Percentiles rank a stretch among this genome's conserved stretches.
Conservation (phyloP, 2,329 filamentous ascomycete genomes). For the Trichoderma oligosporum region DNA sequence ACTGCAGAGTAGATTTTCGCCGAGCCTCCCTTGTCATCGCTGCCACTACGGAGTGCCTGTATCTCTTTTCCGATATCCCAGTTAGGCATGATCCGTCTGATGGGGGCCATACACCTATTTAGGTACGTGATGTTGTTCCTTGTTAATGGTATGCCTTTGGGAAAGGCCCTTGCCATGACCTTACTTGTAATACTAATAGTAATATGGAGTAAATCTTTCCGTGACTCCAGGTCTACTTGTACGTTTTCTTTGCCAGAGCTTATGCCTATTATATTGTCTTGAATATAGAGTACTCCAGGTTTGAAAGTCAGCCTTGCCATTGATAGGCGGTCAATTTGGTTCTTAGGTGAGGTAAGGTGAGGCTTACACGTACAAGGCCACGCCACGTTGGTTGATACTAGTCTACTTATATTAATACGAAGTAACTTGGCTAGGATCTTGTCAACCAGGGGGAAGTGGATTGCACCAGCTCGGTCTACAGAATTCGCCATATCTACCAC, state of each 20-base stretch:
- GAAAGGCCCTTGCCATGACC: too few species aligned
- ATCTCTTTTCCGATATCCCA: neutral
- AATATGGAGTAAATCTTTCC: too few species aligned
- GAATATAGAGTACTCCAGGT: too few species aligned
- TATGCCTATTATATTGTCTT: too few species aligned
- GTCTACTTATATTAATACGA: too few species aligned
- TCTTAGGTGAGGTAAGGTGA: slow-evolving; percentile 14
- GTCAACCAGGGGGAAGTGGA: slow-evolving; percentile 7
- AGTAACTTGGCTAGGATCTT: neutral
- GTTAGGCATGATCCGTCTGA: neutral
- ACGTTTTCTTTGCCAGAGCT: neutral
- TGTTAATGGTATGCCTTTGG: too few species aligned
- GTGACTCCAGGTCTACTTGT: too few species aligned
- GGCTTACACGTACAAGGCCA: slow-evolving; percentile 9
- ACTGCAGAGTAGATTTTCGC: neutral
- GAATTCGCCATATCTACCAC: slow-evolving; percentile 10
- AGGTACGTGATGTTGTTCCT: neutral
- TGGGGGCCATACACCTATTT: neutral
- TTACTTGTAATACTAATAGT: too few species aligned
- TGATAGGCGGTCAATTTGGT: slow-evolving; percentile 10
- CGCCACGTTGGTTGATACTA: slow-evolving; percentile 6
- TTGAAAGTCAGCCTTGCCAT: slow-evolving; percentile 10
- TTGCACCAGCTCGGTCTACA: slow-evolving; percentile 5
- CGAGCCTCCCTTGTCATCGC: neutral
- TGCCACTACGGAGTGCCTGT: too few species aligned